These are phyloP conservation scores for Ustilago lituana DNA, from an alignment of 1,284 basidiomycete species.

Conservation along the genomic window DNA sequence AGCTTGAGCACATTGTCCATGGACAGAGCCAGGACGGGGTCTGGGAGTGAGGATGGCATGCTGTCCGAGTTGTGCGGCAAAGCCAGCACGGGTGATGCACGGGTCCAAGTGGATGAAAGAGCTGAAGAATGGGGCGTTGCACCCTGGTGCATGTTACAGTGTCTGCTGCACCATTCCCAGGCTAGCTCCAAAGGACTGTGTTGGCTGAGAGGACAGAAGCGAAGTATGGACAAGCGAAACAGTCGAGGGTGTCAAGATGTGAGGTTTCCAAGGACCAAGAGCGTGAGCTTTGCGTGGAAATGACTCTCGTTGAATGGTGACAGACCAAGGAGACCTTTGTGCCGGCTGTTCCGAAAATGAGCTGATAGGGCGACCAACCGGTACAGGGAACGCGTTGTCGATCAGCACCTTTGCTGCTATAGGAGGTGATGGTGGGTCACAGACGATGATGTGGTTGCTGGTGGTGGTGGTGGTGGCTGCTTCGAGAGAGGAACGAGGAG, in stretches of 20 bases:
- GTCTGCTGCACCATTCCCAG: conserved; percentile 27
- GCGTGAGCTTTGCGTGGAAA: too few relatives aligned
- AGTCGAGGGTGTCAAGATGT: background rate
- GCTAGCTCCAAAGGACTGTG: background rate
- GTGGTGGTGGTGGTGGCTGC: conserved; percentile 1
- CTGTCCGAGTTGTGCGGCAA: conserved; percentile 14
- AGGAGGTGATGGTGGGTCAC: too few relatives aligned
- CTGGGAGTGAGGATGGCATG: conserved; percentile 47
- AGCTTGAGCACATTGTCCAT: conserved; percentile 55
- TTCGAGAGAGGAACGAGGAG: too few relatives aligned
- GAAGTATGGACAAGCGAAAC: too few relatives aligned
- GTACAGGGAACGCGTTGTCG: too few relatives aligned
- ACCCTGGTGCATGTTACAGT: conserved; percentile 40
- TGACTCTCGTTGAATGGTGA: too few relatives aligned
- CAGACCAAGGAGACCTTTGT: too few relatives aligned
- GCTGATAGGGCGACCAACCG: too few relatives aligned
- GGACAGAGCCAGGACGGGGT: conserved; percentile 57
- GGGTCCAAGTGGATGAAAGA: conserved; percentile 1
- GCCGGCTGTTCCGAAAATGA: too few relatives aligned
- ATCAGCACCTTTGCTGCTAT: too few relatives aligned
- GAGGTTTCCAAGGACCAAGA: too few relatives aligned
- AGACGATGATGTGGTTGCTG: background rate
- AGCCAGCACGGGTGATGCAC: conserved; percentile 1
- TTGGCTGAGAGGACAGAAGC: background rate
- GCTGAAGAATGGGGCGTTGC: conserved; percentile 5